phyloP scores from a whole-genome alignment of 2,329 filamentous ascomycete species.

The Phyllosticta citrichinensis region DNA sequence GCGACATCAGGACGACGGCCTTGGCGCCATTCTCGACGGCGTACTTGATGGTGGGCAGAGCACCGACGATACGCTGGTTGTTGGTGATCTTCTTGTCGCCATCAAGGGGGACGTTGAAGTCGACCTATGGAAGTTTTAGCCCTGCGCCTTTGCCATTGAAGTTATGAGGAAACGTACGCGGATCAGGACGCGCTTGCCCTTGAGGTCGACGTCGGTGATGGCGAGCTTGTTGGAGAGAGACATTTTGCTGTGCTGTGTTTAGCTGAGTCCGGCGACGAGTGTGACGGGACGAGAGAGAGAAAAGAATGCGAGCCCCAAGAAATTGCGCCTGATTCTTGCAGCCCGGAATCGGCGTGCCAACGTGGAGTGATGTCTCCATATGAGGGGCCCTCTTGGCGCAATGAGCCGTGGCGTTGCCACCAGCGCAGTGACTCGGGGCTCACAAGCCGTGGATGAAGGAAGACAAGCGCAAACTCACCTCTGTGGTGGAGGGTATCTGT shows the following conservation, averaged over 20 bases:
- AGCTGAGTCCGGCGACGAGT: neutral
- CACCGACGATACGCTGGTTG: conserved; percentile 95
- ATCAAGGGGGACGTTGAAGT: conserved; percentile 99
- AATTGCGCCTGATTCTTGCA: neutral
- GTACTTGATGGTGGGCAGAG: conserved; percentile 90
- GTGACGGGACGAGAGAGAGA: neutral
- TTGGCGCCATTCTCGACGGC: conserved; percentile 84
- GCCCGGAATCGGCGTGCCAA: neutral
- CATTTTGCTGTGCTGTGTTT: conserved; percentile 44
- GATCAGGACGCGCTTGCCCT: conserved; percentile 96
- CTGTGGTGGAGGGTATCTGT: neutral
- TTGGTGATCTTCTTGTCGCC: conserved; percentile 90
- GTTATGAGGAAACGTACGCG: conserved; percentile 53
- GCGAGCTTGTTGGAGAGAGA: conserved; percentile 98
- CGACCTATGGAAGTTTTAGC: conserved; percentile 54
- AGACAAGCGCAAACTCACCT: neutral
- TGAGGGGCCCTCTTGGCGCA: conserved; percentile 1
- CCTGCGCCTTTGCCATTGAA: neutral
- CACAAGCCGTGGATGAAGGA: neutral
- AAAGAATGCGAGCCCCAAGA: neutral
- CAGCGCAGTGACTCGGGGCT: neutral
- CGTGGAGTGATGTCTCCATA: neutral
- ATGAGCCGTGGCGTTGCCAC: neutral
- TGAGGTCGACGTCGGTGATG: conserved; percentile 91
- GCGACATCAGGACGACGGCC: conserved; percentile 93